These are phyloP conservation scores for Fusarium sp. DNA, from an alignment of 2,329 filamentous ascomycete species.

Conservation along the genomic window DNA sequence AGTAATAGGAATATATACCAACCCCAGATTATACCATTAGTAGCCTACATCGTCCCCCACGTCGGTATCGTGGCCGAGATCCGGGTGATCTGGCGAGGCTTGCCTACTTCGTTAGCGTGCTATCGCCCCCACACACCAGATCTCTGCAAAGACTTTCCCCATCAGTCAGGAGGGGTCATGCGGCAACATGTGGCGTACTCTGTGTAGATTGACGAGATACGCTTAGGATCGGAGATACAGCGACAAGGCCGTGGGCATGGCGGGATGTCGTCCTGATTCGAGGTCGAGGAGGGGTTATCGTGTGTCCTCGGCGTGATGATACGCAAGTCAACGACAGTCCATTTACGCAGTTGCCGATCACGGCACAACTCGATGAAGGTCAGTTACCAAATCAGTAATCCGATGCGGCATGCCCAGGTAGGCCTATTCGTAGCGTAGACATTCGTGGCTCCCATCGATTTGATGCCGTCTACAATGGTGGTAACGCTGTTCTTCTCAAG, in stretches of 20 bases:
- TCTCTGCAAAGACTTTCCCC: slow-evolving; percentile 28
- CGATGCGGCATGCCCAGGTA: background rate
- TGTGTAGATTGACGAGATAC: background rate
- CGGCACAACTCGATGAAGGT: too few relatives aligned
- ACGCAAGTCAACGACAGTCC: background rate
- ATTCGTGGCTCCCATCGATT: background rate
- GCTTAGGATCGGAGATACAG: background rate
- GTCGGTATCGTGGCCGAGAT: background rate
- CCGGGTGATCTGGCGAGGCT: slow-evolving; percentile 10
- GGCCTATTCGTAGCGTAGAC: background rate
- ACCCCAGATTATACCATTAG: background rate
- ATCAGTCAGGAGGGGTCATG: slow-evolving; percentile 8
- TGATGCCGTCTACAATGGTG: background rate
- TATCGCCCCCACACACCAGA: slow-evolving; percentile 2
- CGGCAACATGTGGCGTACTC: background rate
- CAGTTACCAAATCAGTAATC: background rate
- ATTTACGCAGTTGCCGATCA: background rate
- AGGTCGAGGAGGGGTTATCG: background rate
- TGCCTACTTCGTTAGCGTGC: slow-evolving; percentile 6
- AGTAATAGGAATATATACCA: background rate
- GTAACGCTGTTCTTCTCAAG: background rate
- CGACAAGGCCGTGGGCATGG: background rate
- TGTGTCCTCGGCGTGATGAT: background rate
- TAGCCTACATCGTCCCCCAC: background rate
- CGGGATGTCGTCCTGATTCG: background rate